Percentiles rank a stretch among this genome's conserved stretches.
Evolutionary conservation across 176 grass and related monocot genomes (phyloP).

Genomic region (Rhynchospora breviuscula): DNA sequence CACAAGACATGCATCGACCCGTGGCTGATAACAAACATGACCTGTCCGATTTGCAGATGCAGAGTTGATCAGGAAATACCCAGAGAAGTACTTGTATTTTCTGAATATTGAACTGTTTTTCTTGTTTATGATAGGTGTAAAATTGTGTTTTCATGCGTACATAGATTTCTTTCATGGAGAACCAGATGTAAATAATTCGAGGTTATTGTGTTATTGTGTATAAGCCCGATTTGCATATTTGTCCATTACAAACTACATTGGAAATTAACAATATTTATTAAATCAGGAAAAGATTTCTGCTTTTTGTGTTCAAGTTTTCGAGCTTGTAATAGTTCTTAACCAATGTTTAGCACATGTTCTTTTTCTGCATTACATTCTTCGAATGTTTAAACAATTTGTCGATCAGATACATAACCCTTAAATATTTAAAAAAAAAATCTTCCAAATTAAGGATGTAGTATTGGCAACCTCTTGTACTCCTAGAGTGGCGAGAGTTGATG

Average conservation of each 20-base stretch:
- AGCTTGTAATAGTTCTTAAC: not conserved
- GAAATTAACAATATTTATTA: no score
- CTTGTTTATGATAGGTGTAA: not conserved
- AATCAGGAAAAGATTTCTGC: not conserved
- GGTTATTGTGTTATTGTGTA: not conserved
- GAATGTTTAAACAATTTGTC: not conserved
- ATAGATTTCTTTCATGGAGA: not conserved
- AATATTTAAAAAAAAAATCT: no score
- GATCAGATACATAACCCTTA: not conserved
- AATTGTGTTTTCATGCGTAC: not conserved
- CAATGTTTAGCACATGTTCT: not conserved
- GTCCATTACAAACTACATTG: not conserved
- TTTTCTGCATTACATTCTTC: not conserved
- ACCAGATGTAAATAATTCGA: not conserved
- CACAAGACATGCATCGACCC: constrained; percentile 53
- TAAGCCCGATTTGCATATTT: not conserved
- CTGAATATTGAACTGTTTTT: constrained; percentile 3
- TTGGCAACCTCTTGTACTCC: no score
- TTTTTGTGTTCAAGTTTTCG: not conserved
- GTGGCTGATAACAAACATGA: constrained; percentile 46
- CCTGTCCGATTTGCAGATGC: constrained; percentile 59
- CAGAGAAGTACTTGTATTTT: not conserved
- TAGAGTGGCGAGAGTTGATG: no score
- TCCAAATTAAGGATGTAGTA: no score
- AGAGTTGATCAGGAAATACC: constrained; percentile 21